These are phyloP conservation scores for Lactarius hatsudake DNA, from an alignment of 768 basidiomycete species.

Conservation along the genomic window DNA sequence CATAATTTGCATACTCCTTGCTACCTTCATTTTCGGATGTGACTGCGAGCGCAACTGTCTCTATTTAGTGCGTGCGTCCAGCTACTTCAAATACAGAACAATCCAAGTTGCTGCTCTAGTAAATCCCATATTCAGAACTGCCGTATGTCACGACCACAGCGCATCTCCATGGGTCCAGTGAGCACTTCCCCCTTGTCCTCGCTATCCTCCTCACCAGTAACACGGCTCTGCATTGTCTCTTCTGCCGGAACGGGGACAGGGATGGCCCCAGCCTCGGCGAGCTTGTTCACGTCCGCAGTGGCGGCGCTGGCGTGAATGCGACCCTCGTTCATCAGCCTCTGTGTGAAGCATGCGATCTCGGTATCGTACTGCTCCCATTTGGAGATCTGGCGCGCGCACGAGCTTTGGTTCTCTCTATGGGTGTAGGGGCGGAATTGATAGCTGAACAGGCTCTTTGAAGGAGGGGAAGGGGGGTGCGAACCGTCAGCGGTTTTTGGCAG, in stretches of 20 bases:
- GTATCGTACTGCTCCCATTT: conserved; percentile 96
- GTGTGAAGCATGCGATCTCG: conserved; percentile 84
- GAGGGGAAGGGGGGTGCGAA: conserved; percentile 37
- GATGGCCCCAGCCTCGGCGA: conserved; percentile 52
- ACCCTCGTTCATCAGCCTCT: conserved; percentile 61
- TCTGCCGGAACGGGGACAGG: not conserved
- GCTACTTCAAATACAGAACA: too few species aligned
- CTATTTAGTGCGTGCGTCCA: too few species aligned
- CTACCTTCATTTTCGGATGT: too few species aligned
- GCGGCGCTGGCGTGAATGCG: conserved; percentile 64
- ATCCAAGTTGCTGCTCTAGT: not conserved
- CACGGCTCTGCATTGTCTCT: not conserved
- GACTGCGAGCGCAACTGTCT: too few species aligned
- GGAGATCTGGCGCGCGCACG: conserved; percentile 89
- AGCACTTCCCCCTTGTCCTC: not conserved
- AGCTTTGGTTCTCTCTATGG: conserved; percentile 95
- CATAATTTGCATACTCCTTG: too few species aligned
- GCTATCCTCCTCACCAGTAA: not conserved
- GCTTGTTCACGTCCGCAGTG: conserved; percentile 63
- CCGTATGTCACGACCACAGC: not conserved
- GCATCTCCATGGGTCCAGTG: conserved; percentile 6
- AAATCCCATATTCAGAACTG: not conserved
- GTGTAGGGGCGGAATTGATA: not conserved
- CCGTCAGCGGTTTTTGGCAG: conserved; percentile 94
- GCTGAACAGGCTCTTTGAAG: not conserved